Base-by-base conservation (phyloP, 805 yeast genomes). In the Grigorovia transvaalensis region DNA sequence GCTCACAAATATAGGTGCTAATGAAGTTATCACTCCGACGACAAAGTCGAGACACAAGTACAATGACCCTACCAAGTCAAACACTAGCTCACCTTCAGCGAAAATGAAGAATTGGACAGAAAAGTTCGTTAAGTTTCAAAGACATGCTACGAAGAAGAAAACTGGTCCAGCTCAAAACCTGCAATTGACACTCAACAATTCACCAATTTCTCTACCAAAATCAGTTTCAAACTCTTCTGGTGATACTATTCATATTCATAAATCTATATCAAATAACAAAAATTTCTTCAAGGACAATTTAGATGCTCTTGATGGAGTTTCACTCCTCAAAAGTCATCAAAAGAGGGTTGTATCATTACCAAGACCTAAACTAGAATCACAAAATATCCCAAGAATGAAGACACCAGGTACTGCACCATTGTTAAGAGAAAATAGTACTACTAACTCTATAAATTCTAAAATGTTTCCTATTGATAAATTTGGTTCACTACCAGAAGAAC, bases 281-380 rank as follows among this genome's bases (percentile, higher is more conserved):
- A 38, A 15, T 3, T 12, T 38, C 38, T 33, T 33, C 38, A 33
- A 2, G 15, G 38, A 33, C 27, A 33, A 8, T 33, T 33, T 33
- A 33, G 38, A 23, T 23, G 27, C 27, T 23, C 27, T 33, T 9
- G 38, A 33, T 33, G 15, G 38, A 33, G 38, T 4, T 33, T 33
- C 27, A 23, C 27, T 23, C 11, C 42, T 9, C 8, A 41, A 19
- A 7, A 19, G 20, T 12, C 53, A 54, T 46, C 64, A 67, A 2
- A 51, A 55, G 12, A 54, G 69, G 40, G 58, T 61, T 2, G 56
- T 66, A 7, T 64, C 69, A 11, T 54, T 65, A 19, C 69, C 69
- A 18, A 58, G 63, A 41, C 65, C 68, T 1, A 50, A 50, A 3
- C 53, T 59, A 17, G 46, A 49, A 29, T 30, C 52, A 18, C 50